These are phyloP conservation scores for Priceomyces carsonii DNA, from an alignment of 805 yeast genomes.

Conservation along the genomic window DNA sequence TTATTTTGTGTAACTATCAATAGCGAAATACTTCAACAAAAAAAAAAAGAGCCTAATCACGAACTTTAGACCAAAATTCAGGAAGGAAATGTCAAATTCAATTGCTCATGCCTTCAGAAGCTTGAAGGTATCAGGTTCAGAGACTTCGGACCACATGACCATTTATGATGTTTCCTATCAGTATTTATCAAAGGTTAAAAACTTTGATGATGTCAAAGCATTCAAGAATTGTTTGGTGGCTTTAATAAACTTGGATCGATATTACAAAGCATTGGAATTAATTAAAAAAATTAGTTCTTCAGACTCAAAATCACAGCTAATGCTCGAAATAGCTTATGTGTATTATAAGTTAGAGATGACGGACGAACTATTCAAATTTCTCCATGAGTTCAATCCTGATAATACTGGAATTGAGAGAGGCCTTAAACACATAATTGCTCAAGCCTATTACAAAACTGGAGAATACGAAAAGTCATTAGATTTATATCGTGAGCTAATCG, in stretches of 20 bases:
- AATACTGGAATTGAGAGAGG: conserved; percentile 25
- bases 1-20: no score
- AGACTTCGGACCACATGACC: conserved; percentile 32
- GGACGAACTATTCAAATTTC: conserved; percentile 22
- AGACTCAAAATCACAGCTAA: conserved; percentile 33
- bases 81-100: conserved; percentile 43
- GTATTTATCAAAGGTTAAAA: conserved; percentile 38
- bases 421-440: conserved; percentile 53
- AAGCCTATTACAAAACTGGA: conserved; percentile 52
- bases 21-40: no score
- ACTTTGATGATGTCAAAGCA: conserved; percentile 35
- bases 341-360: conserved; percentile 57
- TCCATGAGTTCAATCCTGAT: conserved; percentile 9
- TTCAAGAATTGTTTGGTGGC: conserved; percentile 53
- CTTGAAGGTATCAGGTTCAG: conserved; percentile 31
- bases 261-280: conserved; percentile 47
- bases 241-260: conserved; percentile 59
- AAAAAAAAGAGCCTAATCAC: no score
- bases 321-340: conserved; percentile 58
- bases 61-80: no score
- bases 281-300: conserved; percentile 39
- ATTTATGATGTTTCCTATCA: conserved; percentile 42
- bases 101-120: conserved; percentile 42
- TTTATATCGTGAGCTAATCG: conserved; percentile 45
- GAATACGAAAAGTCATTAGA: conserved; percentile 41